Conservation (phyloP, 805 yeast species). For the Candida railenensis region DNA sequence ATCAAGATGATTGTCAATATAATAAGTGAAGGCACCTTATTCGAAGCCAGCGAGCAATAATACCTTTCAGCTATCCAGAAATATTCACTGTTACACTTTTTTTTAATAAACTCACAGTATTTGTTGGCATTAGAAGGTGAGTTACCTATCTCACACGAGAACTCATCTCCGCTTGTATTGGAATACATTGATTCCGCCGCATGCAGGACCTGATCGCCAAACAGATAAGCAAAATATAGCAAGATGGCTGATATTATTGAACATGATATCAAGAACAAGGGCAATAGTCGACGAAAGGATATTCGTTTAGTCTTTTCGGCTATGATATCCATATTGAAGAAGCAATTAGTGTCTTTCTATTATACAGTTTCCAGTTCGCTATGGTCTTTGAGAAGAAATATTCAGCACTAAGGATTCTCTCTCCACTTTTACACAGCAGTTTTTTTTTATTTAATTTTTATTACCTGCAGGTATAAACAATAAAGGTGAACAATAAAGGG, state of each 20-base stretch:
- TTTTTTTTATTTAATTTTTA: no score
- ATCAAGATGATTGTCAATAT: background rate
- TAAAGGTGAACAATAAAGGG: no score
- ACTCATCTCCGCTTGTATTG: background rate
- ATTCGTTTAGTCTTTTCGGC: background rate
- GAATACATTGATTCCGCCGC: background rate
- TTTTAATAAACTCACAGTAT: background rate
- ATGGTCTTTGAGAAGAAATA: no score
- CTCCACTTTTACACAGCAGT: no score
- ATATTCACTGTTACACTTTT: slow-evolving; percentile 21
- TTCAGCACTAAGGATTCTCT: no score
- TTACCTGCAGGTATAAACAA: no score
- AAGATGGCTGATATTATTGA: background rate
- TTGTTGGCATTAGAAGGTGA: background rate
- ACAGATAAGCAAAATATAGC: background rate
- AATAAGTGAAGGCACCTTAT: background rate
- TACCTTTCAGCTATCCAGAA: slow-evolving; percentile 26
- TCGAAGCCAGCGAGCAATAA: slow-evolving; percentile 20
- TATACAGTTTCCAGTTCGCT: no score
- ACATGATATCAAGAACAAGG: background rate
- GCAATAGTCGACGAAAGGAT: background rate
- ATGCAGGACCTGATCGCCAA: background rate
- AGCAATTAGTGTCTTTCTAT: background rate
- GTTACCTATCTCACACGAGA: background rate
- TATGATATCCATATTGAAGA: background rate